Evolutionary conservation across 176 grass and related monocot genomes (phyloP).

Genomic region (Cenchrus fungigraminus): DNA sequence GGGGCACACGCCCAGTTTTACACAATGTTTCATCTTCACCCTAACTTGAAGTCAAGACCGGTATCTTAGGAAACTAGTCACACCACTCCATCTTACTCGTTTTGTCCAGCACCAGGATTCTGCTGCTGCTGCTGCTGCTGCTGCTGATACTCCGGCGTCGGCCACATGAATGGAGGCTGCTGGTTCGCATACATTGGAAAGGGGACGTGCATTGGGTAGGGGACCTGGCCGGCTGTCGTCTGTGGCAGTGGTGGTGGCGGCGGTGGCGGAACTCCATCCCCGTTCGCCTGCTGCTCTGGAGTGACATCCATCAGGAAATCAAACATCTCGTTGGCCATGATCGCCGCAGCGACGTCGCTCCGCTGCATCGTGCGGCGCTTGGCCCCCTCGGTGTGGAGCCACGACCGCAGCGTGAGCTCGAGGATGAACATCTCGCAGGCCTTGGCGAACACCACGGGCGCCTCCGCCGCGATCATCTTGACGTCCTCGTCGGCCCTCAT

Average conservation of each 20-base stretch:
- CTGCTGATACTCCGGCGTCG: conserved; percentile 21
- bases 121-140: conserved; percentile 41
- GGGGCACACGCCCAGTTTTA: background rate
- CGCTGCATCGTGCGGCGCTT: conserved; percentile 66
- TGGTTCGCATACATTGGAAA: conserved; percentile 31
- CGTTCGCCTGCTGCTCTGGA: conserved; percentile 53
- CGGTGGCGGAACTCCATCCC: background rate
- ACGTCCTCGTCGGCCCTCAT: conserved; percentile 81
- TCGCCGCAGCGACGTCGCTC: conserved; percentile 53
- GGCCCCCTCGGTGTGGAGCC: conserved; percentile 59
- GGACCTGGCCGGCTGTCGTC: conserved; percentile 5
- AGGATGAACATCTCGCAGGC: conserved; percentile 82
- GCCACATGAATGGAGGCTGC: conserved; percentile 51
- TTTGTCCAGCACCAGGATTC: background rate
- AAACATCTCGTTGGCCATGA: conserved; percentile 53
- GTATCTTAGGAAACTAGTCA: background rate
- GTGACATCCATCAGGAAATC: conserved; percentile 69
- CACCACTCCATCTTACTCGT: background rate
- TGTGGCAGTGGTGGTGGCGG: background rate
- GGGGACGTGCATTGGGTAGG: conserved; percentile 37
- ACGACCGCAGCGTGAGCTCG: conserved; percentile 61
- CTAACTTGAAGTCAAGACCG: background rate
- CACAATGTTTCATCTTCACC: background rate
- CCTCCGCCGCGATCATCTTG: conserved; percentile 67
- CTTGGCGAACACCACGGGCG: conserved; percentile 60